These are phyloP conservation scores for Senecio squalidus DNA, from an alignment of 140 eudicot genomes.

Conservation along the genomic window DNA sequence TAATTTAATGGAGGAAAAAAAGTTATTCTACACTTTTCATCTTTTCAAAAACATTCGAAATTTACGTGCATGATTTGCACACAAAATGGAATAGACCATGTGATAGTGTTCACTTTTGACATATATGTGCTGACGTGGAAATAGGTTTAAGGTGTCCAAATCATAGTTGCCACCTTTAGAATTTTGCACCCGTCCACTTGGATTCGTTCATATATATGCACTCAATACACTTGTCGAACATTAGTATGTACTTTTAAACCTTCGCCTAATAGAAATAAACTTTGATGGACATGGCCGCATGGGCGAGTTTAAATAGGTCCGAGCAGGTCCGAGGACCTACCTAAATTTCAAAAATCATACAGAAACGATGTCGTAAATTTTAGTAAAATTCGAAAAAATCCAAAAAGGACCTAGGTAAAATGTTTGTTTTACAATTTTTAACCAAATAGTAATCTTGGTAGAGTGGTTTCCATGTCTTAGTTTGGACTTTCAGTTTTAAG, in stretches of 20 bases:
- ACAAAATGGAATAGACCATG: constrained; percentile 15
- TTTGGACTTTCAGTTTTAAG: too few relatives aligned
- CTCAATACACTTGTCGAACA: not conserved
- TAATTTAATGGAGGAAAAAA: not conserved
- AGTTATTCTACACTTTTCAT: constrained; percentile 11
- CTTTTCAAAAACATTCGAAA: constrained; percentile 5
- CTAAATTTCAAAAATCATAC: too few relatives aligned
- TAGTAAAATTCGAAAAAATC: too few relatives aligned
- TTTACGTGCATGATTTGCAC: constrained; percentile 21
- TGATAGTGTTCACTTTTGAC: constrained; percentile 1
- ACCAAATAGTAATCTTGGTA: too few relatives aligned
- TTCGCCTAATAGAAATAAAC: not conserved
- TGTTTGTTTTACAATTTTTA: too few relatives aligned
- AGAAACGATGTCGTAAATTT: too few relatives aligned
- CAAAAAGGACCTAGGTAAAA: too few relatives aligned
- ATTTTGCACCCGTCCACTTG: constrained; percentile 3
- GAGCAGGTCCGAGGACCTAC: too few relatives aligned
- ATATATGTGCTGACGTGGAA: constrained; percentile 9
- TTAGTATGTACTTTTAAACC: not conserved
- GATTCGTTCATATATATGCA: not conserved
- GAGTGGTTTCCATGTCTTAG: too few relatives aligned
- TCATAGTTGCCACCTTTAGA: not conserved
- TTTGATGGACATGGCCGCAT: too few relatives aligned
- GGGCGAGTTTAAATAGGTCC: too few relatives aligned
- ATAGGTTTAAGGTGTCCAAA: not conserved